Percentiles rank a stretch among this genome's conserved stretches.
Conservation (phyloP, 495 filamentous ascomycete genomes). For the Pseudoneurospora amorphoporcata region DNA sequence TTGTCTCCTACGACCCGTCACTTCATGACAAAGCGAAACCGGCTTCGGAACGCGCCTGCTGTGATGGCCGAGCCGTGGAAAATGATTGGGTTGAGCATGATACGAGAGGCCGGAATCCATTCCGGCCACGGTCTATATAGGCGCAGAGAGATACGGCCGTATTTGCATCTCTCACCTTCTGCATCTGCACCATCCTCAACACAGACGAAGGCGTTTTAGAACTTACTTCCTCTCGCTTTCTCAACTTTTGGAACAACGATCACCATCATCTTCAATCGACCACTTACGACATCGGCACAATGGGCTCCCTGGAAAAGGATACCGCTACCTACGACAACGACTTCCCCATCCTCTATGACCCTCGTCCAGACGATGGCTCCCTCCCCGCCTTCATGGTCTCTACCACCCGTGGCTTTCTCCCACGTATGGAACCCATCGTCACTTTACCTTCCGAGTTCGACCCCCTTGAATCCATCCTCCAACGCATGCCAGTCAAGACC, state of each 20-base stretch:
- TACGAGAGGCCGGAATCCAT: slow-evolving; percentile 47
- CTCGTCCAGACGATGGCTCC: slow-evolving; percentile 29
- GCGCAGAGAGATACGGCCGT: slow-evolving; percentile 26
- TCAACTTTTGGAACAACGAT: not conserved
- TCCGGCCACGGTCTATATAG: slow-evolving; percentile 52
- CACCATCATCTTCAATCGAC: slow-evolving; percentile 6
- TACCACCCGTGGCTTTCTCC: slow-evolving; percentile 69
- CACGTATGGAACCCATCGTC: slow-evolving; percentile 50
- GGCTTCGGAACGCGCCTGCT: not conserved
- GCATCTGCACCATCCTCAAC: slow-evolving; percentile 7
- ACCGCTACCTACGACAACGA: slow-evolving; percentile 9
- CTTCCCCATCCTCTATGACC: slow-evolving; percentile 31
- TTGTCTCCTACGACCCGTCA: not conserved
- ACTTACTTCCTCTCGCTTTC: not conserved
- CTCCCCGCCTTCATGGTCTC: slow-evolving; percentile 85
- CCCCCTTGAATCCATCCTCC: slow-evolving; percentile 55
- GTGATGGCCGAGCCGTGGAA: not conserved
- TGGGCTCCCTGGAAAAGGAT: slow-evolving; percentile 23
- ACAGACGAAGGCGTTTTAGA: not conserved
- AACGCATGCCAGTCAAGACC: slow-evolving; percentile 65
- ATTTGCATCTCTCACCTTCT: slow-evolving; percentile 8
- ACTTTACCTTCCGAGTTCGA: slow-evolving; percentile 59
- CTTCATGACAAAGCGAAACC: slow-evolving; percentile 24
- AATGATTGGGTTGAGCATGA: not conserved
- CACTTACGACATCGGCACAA: slow-evolving; percentile 18